Percentiles rank a stretch among this genome's conserved stretches.
These are phyloP conservation scores for Yamadazyma siamensis DNA, from an alignment of 1,139 yeast species.

Conservation along the genomic window DNA sequence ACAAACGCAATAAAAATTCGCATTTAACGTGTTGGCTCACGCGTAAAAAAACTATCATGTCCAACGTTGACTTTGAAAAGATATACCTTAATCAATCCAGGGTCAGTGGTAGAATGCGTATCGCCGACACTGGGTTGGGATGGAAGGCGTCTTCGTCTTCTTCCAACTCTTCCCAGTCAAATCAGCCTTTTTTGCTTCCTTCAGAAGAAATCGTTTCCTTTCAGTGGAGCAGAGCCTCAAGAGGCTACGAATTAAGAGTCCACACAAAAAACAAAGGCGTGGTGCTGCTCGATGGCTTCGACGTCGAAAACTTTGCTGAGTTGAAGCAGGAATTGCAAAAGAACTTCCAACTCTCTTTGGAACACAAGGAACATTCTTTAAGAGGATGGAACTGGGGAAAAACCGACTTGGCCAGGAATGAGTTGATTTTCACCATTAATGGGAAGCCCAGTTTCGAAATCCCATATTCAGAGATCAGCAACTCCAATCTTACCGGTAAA, in stretches of 20 bases:
- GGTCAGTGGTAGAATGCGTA: conserved; percentile 83
- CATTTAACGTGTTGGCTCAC: too few relatives aligned
- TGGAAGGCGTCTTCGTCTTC: conserved; percentile 69
- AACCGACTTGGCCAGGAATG: conserved; percentile 88
- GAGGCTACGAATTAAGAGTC: conserved; percentile 86
- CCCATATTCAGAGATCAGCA: conserved; percentile 76
- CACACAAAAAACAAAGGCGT: conserved; percentile 89
- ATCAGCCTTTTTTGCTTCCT: conserved; percentile 80
- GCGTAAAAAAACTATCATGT: too few relatives aligned
- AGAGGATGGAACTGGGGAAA: conserved; percentile 99
- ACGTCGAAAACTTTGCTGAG: conserved; percentile 72
- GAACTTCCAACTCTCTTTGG: conserved; percentile 69
- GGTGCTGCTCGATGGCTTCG: conserved; percentile 88
- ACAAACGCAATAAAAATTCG: too few relatives aligned
- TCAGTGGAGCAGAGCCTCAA: conserved; percentile 89
- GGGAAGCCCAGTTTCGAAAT: conserved; percentile 90
- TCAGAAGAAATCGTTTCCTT: conserved; percentile 78
- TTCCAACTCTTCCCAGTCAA: conserved; percentile 29
- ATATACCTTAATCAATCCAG: conserved; percentile 86
- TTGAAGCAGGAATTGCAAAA: conserved; percentile 82
- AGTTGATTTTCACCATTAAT: conserved; percentile 79
- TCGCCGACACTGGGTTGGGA: conserved; percentile 93
- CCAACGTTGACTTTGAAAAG: conserved; percentile 69
- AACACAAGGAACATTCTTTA: conserved; percentile 83
- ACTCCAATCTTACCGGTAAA: conserved; percentile 89